Percentiles rank a stretch among this genome's conserved stretches.
Conservation (phyloP, 495 filamentous ascomycete species). For the Penicillium goetzii region DNA sequence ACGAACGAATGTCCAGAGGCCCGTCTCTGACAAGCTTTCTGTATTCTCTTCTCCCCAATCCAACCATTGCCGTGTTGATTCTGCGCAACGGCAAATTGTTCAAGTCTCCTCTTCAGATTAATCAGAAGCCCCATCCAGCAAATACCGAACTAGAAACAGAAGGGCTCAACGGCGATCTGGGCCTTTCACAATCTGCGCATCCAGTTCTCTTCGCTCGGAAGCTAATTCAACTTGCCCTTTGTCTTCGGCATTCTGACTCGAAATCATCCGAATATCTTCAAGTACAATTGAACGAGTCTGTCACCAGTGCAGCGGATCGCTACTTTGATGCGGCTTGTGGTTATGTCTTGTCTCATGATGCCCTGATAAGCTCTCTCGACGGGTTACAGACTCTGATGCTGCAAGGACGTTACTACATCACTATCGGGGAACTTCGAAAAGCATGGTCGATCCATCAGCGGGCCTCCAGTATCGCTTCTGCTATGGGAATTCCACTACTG, state of each 20-base stretch:
- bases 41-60: slow-evolving; percentile 20
- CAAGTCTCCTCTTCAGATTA: slow-evolving; percentile 21
- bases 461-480: slow-evolving; percentile 44
- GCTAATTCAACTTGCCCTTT: slow-evolving; percentile 52
- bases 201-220: slow-evolving; percentile 49
- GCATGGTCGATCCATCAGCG: slow-evolving; percentile 50
- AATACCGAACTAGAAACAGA: background rate
- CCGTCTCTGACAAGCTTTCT: slow-evolving; percentile 21
- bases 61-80: slow-evolving; percentile 12
- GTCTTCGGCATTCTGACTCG: slow-evolving; percentile 49
- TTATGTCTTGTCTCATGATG: slow-evolving; percentile 54
- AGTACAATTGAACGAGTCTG: slow-evolving; percentile 36
- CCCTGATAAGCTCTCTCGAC: slow-evolving; percentile 51
- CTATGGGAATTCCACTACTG: slow-evolving; percentile 36
- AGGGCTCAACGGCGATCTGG: background rate
- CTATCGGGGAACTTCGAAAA: slow-evolving; percentile 45
- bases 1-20: slow-evolving; percentile 22
- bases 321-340: slow-evolving; percentile 43
- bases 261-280: slow-evolving; percentile 24
- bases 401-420: slow-evolving; percentile 45
- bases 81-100: slow-evolving; percentile 19
- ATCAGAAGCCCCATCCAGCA: background rate
- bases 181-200: slow-evolving; percentile 40
- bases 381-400: slow-evolving; percentile 54
- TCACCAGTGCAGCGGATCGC: slow-evolving; percentile 33